phyloP scores from a whole-genome alignment of 2,329 filamentous ascomycete species.

The Xylogone sp. region DNA sequence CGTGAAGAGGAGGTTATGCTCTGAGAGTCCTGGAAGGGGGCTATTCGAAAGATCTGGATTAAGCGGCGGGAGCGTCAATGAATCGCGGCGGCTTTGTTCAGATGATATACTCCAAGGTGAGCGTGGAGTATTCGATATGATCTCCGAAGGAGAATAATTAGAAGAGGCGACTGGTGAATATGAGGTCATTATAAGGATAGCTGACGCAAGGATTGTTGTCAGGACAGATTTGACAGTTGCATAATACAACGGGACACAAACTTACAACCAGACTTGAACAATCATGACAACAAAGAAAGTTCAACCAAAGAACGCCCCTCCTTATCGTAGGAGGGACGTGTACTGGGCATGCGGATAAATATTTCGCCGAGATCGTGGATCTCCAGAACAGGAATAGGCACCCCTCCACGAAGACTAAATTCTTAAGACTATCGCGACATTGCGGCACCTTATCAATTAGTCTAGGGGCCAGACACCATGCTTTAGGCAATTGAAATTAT shows the following conservation, averaged over 20 bases:
- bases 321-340: neutral
- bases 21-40: slow-evolving; percentile 7
- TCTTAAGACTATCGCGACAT: neutral
- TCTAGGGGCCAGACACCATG: neutral
- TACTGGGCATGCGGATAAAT: neutral
- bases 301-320: neutral
- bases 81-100: slow-evolving; percentile 2
- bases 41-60: slow-evolving; percentile 11
- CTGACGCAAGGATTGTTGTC: neutral
- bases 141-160: neutral
- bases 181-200: neutral
- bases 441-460: neutral
- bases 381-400: neutral
- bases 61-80: slow-evolving; percentile 17
- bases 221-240: neutral
- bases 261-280: neutral
- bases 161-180: neutral
- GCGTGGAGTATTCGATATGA: neutral
- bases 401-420: neutral
- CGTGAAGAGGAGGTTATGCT: neutral
- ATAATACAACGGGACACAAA: neutral
- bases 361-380: neutral
- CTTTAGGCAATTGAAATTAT: slow-evolving; percentile 19
- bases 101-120: slow-evolving; percentile 6
- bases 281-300: neutral